Conservation (phyloP, 2,329 filamentous ascomycete species). For the Graphilbum sp. region DNA sequence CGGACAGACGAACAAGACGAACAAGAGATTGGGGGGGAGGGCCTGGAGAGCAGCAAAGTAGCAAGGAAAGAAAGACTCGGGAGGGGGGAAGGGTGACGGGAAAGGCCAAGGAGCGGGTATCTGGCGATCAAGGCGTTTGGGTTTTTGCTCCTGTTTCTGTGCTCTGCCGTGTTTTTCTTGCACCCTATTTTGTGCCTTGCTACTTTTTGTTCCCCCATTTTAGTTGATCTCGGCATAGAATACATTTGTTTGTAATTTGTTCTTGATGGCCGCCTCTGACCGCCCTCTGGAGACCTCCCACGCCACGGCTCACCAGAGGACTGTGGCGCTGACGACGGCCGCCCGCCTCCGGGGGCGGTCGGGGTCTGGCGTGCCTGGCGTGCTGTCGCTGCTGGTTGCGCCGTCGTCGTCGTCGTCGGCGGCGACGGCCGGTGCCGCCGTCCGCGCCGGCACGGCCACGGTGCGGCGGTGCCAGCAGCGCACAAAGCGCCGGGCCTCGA, state of each 20-base stretch:
- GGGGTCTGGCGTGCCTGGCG: neutral
- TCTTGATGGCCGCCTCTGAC: too few relatives aligned
- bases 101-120: slow-evolving; percentile 3
- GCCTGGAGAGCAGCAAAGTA: neutral
- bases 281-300: neutral
- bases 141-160: neutral
- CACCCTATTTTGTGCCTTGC: too few relatives aligned
- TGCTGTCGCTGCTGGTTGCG: neutral
- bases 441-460: slow-evolving; percentile 12
- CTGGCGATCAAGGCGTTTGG: slow-evolving; percentile 7
- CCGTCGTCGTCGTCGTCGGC: neutral
- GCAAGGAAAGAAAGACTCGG: neutral
- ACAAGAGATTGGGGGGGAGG: too few relatives aligned
- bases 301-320: slow-evolving; percentile 12
- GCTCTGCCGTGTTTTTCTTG: neutral
- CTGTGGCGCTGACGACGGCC: slow-evolving; percentile 14
- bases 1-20: too few relatives aligned
- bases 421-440: slow-evolving; percentile 1
- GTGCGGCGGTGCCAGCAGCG: slow-evolving; percentile 25
- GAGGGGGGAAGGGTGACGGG: too few relatives aligned
- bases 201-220: too few relatives aligned
- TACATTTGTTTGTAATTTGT: neutral
- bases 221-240: slow-evolving; percentile 2
- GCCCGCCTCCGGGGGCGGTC: slow-evolving; percentile 2
- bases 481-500: slow-evolving; percentile 35